A percentile compares a stretch with the other conserved stretches of the same genome.
phyloP scores from a whole-genome alignment of 2,329 filamentous ascomycete genomes.

The Pseudocercospora pini-densiflorae region DNA sequence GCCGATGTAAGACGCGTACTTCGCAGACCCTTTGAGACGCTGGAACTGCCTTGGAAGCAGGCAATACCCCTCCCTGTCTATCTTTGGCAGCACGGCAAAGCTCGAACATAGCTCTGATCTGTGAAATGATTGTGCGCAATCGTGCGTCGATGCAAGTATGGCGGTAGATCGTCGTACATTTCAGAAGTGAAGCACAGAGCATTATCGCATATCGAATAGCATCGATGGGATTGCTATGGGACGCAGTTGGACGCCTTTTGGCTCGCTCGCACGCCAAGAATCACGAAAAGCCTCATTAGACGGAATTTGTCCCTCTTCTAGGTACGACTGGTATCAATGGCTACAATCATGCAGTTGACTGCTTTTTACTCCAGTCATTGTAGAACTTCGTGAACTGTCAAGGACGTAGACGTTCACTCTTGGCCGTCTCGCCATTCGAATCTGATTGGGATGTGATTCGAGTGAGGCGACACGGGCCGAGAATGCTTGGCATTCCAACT shows the following conservation, averaged over 20 bases:
- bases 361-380: no score
- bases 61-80: not conserved
- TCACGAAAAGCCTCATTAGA: not conserved
- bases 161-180: not conserved
- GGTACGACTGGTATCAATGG: no score
- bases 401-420: no score
- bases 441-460: not conserved
- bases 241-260: no score
- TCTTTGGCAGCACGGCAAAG: not conserved
- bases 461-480: not conserved
- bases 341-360: no score
- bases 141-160: not conserved
- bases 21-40: not conserved
- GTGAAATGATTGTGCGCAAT: not conserved
- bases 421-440: no score
- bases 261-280: not conserved
- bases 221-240: not conserved
- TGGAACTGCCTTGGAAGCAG: not conserved
- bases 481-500: not conserved
- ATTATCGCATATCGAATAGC: not conserved
- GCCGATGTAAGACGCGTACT: not conserved
- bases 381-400: no score
- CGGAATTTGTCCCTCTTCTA: not conserved
- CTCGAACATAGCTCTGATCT: not conserved
- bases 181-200: not conserved